Evolutionary conservation across 192 early-diverging fungal genomes (phyloP).

Genomic region (Backusella australiensis): DNA sequence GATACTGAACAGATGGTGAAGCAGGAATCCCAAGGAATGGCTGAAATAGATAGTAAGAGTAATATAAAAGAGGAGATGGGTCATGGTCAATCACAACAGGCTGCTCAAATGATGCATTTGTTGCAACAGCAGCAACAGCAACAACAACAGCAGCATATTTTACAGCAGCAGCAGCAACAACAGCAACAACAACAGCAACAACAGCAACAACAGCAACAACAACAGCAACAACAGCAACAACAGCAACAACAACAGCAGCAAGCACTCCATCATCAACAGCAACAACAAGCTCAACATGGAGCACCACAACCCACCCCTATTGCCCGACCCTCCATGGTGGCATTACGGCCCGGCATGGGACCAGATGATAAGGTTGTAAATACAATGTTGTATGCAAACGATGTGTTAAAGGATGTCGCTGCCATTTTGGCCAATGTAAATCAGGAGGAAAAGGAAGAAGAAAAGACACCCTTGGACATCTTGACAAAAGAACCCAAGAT

Average conservation of each 20-base stretch:
- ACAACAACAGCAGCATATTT: not conserved
- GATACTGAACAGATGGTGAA: not conserved
- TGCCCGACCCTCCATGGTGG: not conserved
- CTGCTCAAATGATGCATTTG: conserved; percentile 3
- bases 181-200: not conserved
- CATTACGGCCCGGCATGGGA: conserved; percentile 3
- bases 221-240: not conserved
- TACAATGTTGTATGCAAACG: conserved; percentile 16
- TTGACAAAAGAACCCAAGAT: too few relatives aligned
- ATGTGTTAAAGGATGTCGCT: conserved; percentile 15
- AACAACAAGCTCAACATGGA: conserved; percentile 4
- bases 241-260: not conserved
- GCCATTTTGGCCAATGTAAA: not conserved
- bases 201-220: not conserved
- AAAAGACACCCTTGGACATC: not conserved
- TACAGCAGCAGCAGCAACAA: not conserved
- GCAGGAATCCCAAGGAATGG: not conserved
- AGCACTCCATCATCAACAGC: not conserved
- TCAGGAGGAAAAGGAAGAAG: not conserved
- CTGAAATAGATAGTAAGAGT: not conserved
- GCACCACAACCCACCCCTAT: not conserved
- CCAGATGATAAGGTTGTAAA: conserved; percentile 7
- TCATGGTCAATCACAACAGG: not conserved
- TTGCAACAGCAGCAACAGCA: not conserved
- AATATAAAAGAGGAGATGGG: not conserved